A percentile compares a stretch with the other conserved stretches of the same genome.
Conservation (phyloP, 495 filamentous ascomycete genomes). For the Annulohypoxylon nitens region DNA sequence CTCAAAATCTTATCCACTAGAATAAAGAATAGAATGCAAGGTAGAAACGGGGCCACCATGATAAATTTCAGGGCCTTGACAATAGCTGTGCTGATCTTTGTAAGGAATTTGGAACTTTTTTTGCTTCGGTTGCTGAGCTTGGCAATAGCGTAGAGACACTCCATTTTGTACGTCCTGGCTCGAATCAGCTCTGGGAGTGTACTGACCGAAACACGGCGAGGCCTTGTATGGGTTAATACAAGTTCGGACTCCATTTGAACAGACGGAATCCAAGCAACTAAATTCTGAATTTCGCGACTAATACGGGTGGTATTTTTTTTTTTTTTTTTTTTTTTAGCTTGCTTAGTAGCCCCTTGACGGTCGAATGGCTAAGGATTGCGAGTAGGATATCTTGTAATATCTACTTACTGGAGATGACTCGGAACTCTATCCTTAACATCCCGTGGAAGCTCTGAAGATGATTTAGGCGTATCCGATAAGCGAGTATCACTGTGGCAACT, state of each 20-base stretch:
- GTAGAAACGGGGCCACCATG: not conserved
- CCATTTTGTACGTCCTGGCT: not conserved
- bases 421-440: not conserved
- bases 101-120: not conserved
- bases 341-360: too few relatives aligned
- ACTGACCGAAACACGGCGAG: constrained; percentile 17
- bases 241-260: not conserved
- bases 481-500: not conserved
- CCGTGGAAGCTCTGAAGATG: not conserved
- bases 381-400: not conserved
- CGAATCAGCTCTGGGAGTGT: constrained; percentile 5
- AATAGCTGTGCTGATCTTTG: not conserved
- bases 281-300: too few relatives aligned
- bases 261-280: not conserved
- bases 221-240: not conserved
- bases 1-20: not conserved
- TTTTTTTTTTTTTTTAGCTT: too few relatives aligned
- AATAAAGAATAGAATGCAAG: not conserved
- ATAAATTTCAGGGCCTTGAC: not conserved
- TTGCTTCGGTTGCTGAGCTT: not conserved
- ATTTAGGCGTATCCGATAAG: not conserved
- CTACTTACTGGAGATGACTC: not conserved
- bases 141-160: not conserved
- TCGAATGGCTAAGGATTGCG: too few relatives aligned
- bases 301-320: too few relatives aligned